These are phyloP conservation scores for Lactarius hengduanensis DNA, from an alignment of 768 basidiomycete genomes.

Conservation along the genomic window DNA sequence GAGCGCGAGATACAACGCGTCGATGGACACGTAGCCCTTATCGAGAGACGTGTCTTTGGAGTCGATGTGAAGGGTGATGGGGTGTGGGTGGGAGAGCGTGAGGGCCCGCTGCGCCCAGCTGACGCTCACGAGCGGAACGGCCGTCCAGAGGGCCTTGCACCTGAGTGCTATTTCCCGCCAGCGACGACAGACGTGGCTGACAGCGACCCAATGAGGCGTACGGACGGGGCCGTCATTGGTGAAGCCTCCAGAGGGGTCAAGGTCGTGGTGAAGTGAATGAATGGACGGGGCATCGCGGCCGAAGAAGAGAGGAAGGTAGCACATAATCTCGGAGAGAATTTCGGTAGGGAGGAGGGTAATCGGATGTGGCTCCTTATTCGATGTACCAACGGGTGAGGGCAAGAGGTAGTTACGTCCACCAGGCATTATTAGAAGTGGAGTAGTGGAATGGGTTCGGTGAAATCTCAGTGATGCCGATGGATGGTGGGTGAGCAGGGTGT, in stretches of 20 bases:
- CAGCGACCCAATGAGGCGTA: constrained; percentile 26
- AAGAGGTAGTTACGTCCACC: background rate
- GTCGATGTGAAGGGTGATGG: constrained; percentile 17
- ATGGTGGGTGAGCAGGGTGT: too few species aligned
- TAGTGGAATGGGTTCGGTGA: too few species aligned
- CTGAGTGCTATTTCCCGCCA: constrained; percentile 23
- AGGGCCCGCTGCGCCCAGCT: constrained; percentile 19
- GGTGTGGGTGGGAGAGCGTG: constrained; percentile 19
- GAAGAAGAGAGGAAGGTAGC: constrained; percentile 19
- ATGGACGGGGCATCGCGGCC: constrained; percentile 17
- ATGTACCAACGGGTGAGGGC: background rate
- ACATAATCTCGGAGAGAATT: constrained; percentile 23
- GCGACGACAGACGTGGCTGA: constrained; percentile 23
- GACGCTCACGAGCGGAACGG: constrained; percentile 17
- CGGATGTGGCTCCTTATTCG: background rate
- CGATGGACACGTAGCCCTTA: constrained; percentile 20
- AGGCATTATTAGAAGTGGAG: background rate
- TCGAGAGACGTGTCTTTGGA: constrained; percentile 20
- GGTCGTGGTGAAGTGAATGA: constrained; percentile 10
- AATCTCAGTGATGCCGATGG: too few species aligned
- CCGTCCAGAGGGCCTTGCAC: constrained; percentile 23
- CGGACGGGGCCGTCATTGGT: constrained; percentile 19
- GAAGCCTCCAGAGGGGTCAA: constrained; percentile 19
- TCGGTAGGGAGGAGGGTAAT: constrained; percentile 16
- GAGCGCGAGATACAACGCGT: constrained; percentile 14